phyloP scores from a whole-genome alignment of 2,329 filamentous ascomycete species.

The Atkinsonella texensis region DNA sequence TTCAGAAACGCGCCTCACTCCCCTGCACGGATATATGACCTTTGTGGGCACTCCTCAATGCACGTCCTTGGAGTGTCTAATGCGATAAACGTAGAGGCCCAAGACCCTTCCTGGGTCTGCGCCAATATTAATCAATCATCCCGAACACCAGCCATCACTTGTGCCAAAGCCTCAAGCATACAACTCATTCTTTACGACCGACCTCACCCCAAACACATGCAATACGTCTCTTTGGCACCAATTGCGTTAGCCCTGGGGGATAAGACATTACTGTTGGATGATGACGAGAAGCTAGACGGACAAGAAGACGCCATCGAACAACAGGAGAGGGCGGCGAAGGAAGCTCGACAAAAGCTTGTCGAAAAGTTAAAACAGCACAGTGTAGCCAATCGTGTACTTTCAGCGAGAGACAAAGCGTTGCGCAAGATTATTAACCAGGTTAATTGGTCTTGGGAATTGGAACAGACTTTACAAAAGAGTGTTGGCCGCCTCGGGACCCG shows the following conservation, averaged over 20 bases:
- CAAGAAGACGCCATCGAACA: slow-evolving; percentile 63
- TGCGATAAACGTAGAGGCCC: slow-evolving; percentile 32
- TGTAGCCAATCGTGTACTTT: slow-evolving; percentile 62
- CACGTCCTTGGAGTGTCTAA: slow-evolving; percentile 82
- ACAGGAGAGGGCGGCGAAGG: slow-evolving; percentile 45
- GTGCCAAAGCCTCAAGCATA: slow-evolving; percentile 57
- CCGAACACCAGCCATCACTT: slow-evolving; percentile 60
- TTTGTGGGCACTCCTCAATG: slow-evolving; percentile 74
- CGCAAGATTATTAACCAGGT: slow-evolving; percentile 80
- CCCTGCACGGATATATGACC: slow-evolving; percentile 65
- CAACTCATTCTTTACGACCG: slow-evolving; percentile 86
- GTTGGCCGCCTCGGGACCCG: slow-evolving; percentile 73
- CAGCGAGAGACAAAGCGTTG: slow-evolving; percentile 72
- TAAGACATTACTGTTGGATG: slow-evolving; percentile 38
- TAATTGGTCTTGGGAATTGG: slow-evolving; percentile 89
- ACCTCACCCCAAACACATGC: slow-evolving; percentile 78
- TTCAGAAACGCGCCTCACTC: slow-evolving; percentile 74
- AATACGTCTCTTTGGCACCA: slow-evolving; percentile 85
- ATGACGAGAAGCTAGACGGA: slow-evolving; percentile 25
- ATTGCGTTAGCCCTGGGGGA: slow-evolving; percentile 79
- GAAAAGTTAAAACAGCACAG: slow-evolving; percentile 84
- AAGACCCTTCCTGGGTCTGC: slow-evolving; percentile 59
- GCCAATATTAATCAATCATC: slow-evolving; percentile 39
- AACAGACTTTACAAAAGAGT: slow-evolving; percentile 77
- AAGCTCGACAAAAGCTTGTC: slow-evolving; percentile 54